Base-by-base conservation (phyloP, 2,329 filamentous ascomycete genomes). In the Alternaria sp. region DNA sequence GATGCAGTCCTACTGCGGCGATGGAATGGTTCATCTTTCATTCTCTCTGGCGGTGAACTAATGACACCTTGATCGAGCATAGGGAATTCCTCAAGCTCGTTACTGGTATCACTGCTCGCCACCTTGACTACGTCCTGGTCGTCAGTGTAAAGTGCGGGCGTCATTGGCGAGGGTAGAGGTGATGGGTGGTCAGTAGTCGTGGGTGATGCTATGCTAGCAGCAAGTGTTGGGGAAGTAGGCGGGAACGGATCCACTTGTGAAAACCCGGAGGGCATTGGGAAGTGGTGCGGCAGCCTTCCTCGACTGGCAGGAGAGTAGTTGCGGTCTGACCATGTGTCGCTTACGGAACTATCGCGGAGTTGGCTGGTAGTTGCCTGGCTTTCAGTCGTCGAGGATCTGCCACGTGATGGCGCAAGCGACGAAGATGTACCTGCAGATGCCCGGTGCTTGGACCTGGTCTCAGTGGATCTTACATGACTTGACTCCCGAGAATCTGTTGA, bases 71-170 rank as follows among this genome's bases (percentile, higher is more conserved):
- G 68, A 4, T 72, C 67, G 4, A 70, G 64, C 16, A 72, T 54
- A 6, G 63, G 42, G 14, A 73, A 58, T 11, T 77, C 75, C 8
- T 78, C 75, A 32, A 57, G 54, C 7, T 77, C 75, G 28, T 73
- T 73, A 53, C 69, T 71, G 11, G 65, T 71, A 22, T 78, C 76
- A 55, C 77, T 79, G 53, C 67, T 71, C 7, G 75, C 77, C 12
- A 79, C 76, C 57, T 77, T 78, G 32, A 79, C 75, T 9, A 78
- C 61, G 28, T 74, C 75, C 14, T 53, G 57, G 32, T 76, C 74
- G 7, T 67, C 70, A 5, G 63, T 51, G 18, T 70, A 70, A 26
- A 68, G 65, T 11, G 73, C 71, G 5, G 77, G 77, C 1, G 77
- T 79, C n/a, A 77, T 58, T 0, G 77, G 77, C 1, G 76, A 78